Conservation (phyloP, 257 asterid genomes). For the Penstemon barbatus region DNA sequence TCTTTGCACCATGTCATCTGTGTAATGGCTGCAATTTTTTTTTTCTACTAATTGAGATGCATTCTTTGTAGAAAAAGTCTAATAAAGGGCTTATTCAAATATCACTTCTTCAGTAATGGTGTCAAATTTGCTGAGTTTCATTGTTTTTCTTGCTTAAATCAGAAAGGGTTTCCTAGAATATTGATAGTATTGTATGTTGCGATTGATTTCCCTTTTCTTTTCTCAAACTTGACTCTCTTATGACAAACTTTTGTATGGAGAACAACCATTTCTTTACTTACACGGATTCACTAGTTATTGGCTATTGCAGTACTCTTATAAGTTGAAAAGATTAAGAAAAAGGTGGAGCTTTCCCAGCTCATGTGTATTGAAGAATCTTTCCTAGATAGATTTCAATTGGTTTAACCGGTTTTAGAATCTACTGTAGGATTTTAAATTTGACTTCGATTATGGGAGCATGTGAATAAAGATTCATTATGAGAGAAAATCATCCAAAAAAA, state of each 20-base stretch:
- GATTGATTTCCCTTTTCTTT: constrained; percentile 13
- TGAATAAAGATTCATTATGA: too few relatives aligned
- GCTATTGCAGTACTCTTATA: background rate
- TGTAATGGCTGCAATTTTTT: too few relatives aligned
- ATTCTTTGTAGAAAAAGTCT: background rate
- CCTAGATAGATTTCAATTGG: constrained; percentile 4
- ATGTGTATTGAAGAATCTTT: constrained; percentile 12
- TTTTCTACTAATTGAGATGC: background rate
- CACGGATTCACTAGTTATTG: background rate
- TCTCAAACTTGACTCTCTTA: constrained; percentile 15
- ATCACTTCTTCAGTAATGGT: background rate
- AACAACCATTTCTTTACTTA: background rate
- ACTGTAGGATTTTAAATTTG: constrained; percentile 1
- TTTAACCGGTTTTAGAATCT: background rate
- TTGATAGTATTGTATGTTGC: constrained; percentile 5
- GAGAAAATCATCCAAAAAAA: too few relatives aligned
- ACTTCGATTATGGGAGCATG: too few relatives aligned
- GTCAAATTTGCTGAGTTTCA: background rate
- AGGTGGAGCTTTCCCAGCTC: background rate
- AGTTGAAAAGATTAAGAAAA: constrained; percentile 1
- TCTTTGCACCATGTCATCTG: too few relatives aligned
- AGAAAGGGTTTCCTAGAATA: background rate
- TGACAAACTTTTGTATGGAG: background rate
- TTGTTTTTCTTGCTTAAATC: too few relatives aligned
- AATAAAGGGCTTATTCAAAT: background rate